These are phyloP conservation scores for Chalaropsis ovoidea DNA, from an alignment of 2,329 filamentous ascomycete species.

Conservation along the genomic window DNA sequence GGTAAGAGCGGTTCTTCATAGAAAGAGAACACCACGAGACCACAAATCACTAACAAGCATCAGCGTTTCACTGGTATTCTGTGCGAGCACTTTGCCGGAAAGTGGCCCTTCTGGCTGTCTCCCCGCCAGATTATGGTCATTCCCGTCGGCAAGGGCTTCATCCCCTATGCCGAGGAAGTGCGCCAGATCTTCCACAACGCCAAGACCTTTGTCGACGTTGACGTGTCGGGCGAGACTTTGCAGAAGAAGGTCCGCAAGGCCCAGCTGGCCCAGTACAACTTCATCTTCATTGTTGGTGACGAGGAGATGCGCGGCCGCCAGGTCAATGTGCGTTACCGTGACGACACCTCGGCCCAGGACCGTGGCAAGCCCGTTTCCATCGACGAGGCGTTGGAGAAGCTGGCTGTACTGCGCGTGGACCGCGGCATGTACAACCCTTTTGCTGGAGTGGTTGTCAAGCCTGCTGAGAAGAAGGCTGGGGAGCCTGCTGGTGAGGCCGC, in stretches of 20 bases:
- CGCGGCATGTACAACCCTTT: slow-evolving; percentile 28
- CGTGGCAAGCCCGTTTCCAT: slow-evolving; percentile 50
- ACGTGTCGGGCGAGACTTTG: slow-evolving; percentile 58
- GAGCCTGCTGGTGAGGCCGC: slow-evolving; percentile 6
- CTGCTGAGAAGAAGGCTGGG: slow-evolving; percentile 20
- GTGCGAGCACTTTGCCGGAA: slow-evolving; percentile 74
- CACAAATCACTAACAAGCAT: slow-evolving; percentile 11
- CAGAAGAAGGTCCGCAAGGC: slow-evolving; percentile 82
- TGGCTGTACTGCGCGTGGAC: slow-evolving; percentile 43
- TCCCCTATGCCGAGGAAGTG: slow-evolving; percentile 67
- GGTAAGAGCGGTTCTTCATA: neutral
- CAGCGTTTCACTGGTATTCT: slow-evolving; percentile 61
- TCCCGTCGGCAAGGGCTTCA: slow-evolving; percentile 61
- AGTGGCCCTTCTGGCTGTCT: slow-evolving; percentile 83
- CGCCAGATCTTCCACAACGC: slow-evolving; percentile 56
- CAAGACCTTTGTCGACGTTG: slow-evolving; percentile 55
- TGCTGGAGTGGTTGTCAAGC: slow-evolving; percentile 22
- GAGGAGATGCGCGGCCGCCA: slow-evolving; percentile 51
- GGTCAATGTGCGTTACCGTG: slow-evolving; percentile 54
- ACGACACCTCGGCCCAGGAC: slow-evolving; percentile 51
- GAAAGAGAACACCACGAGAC: neutral
- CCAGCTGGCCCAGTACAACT: slow-evolving; percentile 74
- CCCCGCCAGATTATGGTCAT: slow-evolving; percentile 68
- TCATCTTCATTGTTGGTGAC: slow-evolving; percentile 61
- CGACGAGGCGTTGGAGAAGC: slow-evolving; percentile 47